Evolutionary conservation across 129 eudicot genomes (phyloP), one percentile per base, ranked within the genome.

Genomic region (Pittosporum tobira): DNA sequence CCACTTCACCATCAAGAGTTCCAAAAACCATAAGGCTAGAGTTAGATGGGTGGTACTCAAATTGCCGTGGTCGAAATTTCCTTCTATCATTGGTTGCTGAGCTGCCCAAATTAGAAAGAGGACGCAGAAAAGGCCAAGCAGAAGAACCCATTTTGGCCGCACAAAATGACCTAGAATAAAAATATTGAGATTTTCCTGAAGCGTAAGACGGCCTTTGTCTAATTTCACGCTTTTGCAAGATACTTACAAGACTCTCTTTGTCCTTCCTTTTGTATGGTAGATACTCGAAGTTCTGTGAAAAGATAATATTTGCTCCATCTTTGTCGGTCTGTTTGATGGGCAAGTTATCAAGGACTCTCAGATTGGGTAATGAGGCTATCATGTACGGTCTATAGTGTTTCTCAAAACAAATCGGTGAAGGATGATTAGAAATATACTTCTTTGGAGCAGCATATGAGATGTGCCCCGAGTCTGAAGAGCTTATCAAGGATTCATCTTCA

Each of bases 1-100:
- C 79, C 37, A 90, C 95, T 76, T 90, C 97, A 61, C 97, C 97
- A 69, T 90, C 97, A 73, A 90, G 45, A 44, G 95, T 90, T 61
- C 97, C 97, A 59, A 90, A 77, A 43, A 79, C 97, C 97, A 90
- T 82, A 43, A 79, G 84, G 67, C 87, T 80, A 16, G 95, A 14
- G 64, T 82, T 80, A 53, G 77, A 69, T 44, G 97, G 97, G 66
- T 86, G 95, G 68, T 91, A 91, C 77, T 91, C 98, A 43, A 91
- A 91, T 68, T 91, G 98, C 55, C 98, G 64, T 12, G 98, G 98
- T 48, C 98, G 89, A 49, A 75, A 77, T 30, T 48, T 79, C 50
- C 75, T 78, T 40, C 66, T 61, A 51, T 76, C 84, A 68, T 63
- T 85, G 62, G 75, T 52, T 31, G 48, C 54, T 36, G 54, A 20